Conservation (phyloP, 768 basidiomycete genomes). For the Phylloporus scabripes region DNA sequence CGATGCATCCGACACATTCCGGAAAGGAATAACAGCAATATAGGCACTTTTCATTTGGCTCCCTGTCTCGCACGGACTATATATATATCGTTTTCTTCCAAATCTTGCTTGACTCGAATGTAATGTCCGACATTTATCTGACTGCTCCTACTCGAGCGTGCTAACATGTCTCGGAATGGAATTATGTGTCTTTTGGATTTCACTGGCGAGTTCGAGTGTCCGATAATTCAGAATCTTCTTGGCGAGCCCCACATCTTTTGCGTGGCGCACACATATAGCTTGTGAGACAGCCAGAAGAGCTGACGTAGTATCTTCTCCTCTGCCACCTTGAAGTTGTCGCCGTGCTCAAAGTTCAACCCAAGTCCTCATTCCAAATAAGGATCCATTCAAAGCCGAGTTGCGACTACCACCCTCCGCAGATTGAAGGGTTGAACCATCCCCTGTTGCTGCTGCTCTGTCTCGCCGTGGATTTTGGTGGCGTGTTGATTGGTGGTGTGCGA, state of each 20-base stretch:
- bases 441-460: slow-evolving; percentile 43
- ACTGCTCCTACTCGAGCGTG: too few relatives aligned
- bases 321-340: too few relatives aligned
- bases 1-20: too few relatives aligned
- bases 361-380: slow-evolving; percentile 43
- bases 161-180: too few relatives aligned
- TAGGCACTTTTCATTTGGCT: neutral
- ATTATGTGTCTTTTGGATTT: too few relatives aligned
- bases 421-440: slow-evolving; percentile 23
- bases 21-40: neutral
- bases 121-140: too few relatives aligned
- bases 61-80: too few relatives aligned
- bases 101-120: neutral
- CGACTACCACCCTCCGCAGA: slow-evolving; percentile 14
- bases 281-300: slow-evolving; percentile 13
- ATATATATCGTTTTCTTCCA: too few relatives aligned
- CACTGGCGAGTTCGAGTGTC: too few relatives aligned
- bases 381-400: slow-evolving; percentile 45
- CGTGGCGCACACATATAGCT: neutral
- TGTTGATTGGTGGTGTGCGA: slow-evolving; percentile 42
- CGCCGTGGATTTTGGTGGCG: slow-evolving; percentile 64
- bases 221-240: too few relatives aligned
- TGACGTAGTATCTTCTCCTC: slow-evolving; percentile 39
- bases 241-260: slow-evolving; percentile 10
- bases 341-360: too few relatives aligned